phyloP scores from a whole-genome alignment of 23 red algal species.

The Gracilariopsis chorda region DNA sequence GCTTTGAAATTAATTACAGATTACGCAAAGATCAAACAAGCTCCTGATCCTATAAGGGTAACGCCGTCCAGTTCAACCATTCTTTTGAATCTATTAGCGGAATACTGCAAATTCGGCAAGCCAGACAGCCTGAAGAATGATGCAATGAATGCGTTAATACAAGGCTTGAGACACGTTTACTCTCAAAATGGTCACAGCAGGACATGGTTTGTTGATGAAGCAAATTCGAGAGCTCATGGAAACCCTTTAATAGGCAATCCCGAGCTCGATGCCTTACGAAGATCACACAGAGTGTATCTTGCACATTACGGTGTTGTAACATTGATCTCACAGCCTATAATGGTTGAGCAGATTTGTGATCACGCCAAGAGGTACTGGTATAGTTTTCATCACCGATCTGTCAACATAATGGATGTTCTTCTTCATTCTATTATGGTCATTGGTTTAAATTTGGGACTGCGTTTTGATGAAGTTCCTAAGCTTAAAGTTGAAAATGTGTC shows the following conservation, averaged over 20 bases:
- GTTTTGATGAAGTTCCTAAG: constrained; percentile 10
- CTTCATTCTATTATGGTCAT: background rate
- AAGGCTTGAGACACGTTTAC: constrained; percentile 5
- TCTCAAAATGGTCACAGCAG: background rate
- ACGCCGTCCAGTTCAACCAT: background rate
- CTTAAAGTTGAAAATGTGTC: background rate
- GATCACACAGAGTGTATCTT: background rate
- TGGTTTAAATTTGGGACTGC: background rate
- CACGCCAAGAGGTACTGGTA: background rate
- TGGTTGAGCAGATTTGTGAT: background rate
- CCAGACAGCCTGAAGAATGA: background rate
- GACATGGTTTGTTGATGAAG: background rate
- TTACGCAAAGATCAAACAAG: no score
- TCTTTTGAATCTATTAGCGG: background rate
- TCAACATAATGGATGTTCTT: background rate
- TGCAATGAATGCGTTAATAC: background rate
- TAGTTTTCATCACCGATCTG: no score
- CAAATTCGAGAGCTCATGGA: background rate
- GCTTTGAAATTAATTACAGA: no score
- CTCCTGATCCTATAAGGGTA: background rate
- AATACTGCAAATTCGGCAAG: background rate
- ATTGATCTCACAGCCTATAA: background rate
- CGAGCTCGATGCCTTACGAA: background rate
- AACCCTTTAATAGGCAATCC: constrained; percentile 5
- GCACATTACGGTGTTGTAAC: background rate